A percentile compares a stretch with the other conserved stretches of the same genome.
These are phyloP conservation scores for Toxicodendron radicans DNA, from an alignment of 345 rosid species.

Conservation along the genomic window DNA sequence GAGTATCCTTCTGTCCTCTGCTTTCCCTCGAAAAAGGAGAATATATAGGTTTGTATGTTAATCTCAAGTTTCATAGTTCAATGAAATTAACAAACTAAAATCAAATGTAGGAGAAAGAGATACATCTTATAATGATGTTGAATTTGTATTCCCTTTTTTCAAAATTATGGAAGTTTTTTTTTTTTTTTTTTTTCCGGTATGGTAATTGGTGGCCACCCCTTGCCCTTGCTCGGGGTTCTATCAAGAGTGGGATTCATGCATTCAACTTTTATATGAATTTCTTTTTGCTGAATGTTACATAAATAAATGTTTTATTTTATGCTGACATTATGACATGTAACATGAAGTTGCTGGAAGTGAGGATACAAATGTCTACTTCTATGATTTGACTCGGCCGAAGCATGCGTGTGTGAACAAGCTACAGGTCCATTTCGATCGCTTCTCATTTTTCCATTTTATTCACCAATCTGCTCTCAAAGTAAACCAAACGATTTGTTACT, in stretches of 20 bases:
- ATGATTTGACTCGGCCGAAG: constrained; percentile 82
- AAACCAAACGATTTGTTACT: constrained; percentile 10
- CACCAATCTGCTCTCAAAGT: not conserved
- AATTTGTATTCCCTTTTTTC: not conserved
- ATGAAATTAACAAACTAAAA: not conserved
- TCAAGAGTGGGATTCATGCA: not conserved
- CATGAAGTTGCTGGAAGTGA: constrained; percentile 84
- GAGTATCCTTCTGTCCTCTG: constrained; percentile 87
- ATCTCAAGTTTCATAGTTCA: not conserved
- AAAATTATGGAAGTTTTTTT: too few species aligned
- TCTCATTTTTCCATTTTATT: not conserved
- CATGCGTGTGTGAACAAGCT: constrained; percentile 93
- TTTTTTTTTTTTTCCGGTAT: too few species aligned
- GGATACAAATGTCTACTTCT: constrained; percentile 91
- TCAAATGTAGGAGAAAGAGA: not conserved
- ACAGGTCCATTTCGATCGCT: constrained; percentile 54
- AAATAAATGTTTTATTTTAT: not conserved
- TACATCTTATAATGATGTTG: not conserved
- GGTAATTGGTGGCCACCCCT: too few species aligned
- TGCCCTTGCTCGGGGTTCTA: not conserved
- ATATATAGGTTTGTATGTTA: constrained; percentile 61
- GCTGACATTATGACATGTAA: constrained; percentile 18
- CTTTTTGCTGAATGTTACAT: not conserved
- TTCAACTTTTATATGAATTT: not conserved
- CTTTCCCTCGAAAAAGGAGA: constrained; percentile 94